Percentiles rank a stretch among this genome's conserved stretches.
Conservation (phyloP, 768 basidiomycete genomes). For the Serendipita sp. region DNA sequence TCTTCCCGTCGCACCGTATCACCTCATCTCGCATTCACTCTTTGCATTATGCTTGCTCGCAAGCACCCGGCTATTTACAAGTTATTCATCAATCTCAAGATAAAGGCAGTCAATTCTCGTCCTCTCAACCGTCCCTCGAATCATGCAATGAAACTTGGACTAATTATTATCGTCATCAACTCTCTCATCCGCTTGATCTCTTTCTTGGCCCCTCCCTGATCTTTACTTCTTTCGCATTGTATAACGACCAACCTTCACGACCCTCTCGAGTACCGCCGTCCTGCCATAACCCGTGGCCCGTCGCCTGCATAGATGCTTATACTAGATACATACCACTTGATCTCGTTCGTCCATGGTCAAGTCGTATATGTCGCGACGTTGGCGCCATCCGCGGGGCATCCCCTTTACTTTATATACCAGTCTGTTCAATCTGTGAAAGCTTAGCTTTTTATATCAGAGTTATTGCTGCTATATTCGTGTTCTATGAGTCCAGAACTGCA, state of each 20-base stretch:
- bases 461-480: too few relatives aligned
- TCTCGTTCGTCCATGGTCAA: too few relatives aligned
- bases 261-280: neutral
- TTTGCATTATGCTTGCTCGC: neutral
- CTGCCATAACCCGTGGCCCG: neutral
- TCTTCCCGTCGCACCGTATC: too few relatives aligned
- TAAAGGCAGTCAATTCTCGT: neutral
- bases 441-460: too few relatives aligned
- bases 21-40: neutral
- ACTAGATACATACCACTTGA: too few relatives aligned
- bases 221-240: neutral
- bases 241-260: neutral
- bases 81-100: neutral
- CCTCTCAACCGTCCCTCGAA: neutral
- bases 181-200: neutral
- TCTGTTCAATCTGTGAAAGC: slow-evolving; percentile 6
- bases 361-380: too few relatives aligned
- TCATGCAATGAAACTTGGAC: neutral
- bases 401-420: neutral
- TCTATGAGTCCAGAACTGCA: neutral
- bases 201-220: neutral
- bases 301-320: too few relatives aligned
- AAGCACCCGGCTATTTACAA: neutral
- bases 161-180: neutral
- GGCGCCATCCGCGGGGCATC: neutral